Percentiles rank a stretch among this genome's conserved stretches.
Conservation (phyloP, 2,329 filamentous ascomycete genomes). For the Zymoseptoria passerinii region DNA sequence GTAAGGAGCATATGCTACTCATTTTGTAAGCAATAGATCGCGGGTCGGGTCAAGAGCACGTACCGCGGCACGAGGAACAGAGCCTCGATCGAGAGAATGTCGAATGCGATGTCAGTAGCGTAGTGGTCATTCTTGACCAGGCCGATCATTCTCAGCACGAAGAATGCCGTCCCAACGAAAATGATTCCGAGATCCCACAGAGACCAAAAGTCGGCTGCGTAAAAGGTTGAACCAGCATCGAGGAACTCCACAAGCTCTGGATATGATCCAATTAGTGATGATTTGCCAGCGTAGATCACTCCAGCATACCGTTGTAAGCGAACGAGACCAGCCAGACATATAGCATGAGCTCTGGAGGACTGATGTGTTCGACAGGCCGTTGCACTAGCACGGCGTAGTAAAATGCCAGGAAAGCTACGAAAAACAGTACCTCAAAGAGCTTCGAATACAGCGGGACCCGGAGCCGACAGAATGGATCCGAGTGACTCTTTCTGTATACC, state of each 20-base stretch:
- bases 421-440: conserved; percentile 74
- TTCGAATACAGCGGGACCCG: conserved; percentile 79
- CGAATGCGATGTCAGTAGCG: conserved; percentile 73
- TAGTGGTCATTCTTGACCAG: conserved; percentile 50
- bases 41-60: conserved; percentile 4
- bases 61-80: conserved; percentile 75
- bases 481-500: conserved; percentile 58
- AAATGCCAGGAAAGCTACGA: conserved; percentile 63
- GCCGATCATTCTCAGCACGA: conserved; percentile 59
- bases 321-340: conserved; percentile 85
- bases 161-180: conserved; percentile 47
- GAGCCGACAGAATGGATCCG: conserved; percentile 66
- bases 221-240: conserved; percentile 81
- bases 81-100: conserved; percentile 81
- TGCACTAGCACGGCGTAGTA: conserved; percentile 84
- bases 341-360: conserved; percentile 60
- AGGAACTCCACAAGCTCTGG: conserved; percentile 61
- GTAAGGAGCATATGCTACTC: conserved; percentile 67
- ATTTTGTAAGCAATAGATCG: conserved; percentile 1
- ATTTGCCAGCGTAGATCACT: neutral
- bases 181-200: conserved; percentile 45
- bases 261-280: conserved; percentile 12
- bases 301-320: conserved; percentile 62
- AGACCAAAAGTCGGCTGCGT: conserved; percentile 76
- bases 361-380: conserved; percentile 56